Conservation (phyloP, 2,329 filamentous ascomycete species). For the Nannizziopsis barbatae region DNA sequence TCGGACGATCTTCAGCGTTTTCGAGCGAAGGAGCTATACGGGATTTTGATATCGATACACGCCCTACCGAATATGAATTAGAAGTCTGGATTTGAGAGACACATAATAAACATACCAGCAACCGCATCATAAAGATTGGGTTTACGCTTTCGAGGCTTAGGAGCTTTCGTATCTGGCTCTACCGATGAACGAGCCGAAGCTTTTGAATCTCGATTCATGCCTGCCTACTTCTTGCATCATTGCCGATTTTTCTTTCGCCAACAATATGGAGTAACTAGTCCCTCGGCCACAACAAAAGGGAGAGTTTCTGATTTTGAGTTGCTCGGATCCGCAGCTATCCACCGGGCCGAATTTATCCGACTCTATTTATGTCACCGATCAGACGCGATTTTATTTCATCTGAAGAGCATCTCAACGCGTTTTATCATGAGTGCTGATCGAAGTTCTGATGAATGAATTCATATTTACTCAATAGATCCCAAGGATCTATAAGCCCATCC, state of each 20-base stretch:
- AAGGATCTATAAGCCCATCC: constrained; percentile 54
- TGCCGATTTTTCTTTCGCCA: background rate
- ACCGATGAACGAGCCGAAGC: background rate
- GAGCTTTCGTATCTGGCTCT: background rate
- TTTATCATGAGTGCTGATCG: background rate
- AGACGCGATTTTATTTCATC: background rate
- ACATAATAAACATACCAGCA: constrained; percentile 34
- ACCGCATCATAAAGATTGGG: constrained; percentile 49
- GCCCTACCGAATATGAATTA: constrained; percentile 28
- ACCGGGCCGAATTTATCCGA: constrained; percentile 4
- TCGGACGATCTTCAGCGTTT: constrained; percentile 27
- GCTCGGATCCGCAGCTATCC: background rate
- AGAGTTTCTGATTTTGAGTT: background rate
- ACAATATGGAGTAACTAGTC: background rate
- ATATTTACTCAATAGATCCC: constrained; percentile 63
- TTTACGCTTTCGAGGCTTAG: constrained; percentile 22
- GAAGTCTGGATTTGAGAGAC: background rate
- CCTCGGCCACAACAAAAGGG: too few species aligned
- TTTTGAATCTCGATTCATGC: constrained; percentile 1
- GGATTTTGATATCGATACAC: constrained; percentile 35
- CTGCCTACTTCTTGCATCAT: background rate
- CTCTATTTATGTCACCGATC: background rate
- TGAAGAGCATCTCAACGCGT: background rate
- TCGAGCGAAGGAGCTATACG: constrained; percentile 16
- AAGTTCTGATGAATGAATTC: constrained; percentile 57